Conservation (phyloP, 176 grass and related monocot genomes). For the Calamus simplicifolius region DNA sequence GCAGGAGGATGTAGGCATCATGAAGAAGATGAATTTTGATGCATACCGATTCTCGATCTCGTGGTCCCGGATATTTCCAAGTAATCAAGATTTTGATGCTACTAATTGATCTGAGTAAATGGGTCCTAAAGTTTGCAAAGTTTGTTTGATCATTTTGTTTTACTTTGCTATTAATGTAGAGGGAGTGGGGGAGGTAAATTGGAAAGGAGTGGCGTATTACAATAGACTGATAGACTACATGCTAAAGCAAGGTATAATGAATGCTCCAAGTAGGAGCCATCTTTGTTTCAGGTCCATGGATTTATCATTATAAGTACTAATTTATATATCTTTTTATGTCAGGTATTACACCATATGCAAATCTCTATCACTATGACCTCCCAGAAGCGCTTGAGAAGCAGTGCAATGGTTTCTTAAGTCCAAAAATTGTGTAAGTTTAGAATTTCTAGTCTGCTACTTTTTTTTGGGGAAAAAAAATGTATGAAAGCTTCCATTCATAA, state of each 20-base stretch:
- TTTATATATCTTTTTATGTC: background rate
- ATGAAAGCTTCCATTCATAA: background rate
- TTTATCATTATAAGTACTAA: background rate
- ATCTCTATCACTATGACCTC: constrained; percentile 96
- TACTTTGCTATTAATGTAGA: constrained; percentile 26
- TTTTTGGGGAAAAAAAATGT: background rate
- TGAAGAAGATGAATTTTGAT: constrained; percentile 77
- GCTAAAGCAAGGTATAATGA: constrained; percentile 51
- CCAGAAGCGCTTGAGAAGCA: constrained; percentile 70
- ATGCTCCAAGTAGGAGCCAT: background rate
- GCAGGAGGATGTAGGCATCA: constrained; percentile 76
- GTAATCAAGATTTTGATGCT: constrained; percentile 15
- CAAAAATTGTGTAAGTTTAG: constrained; percentile 62
- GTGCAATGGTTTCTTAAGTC: constrained; percentile 68
- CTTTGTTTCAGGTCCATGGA: background rate
- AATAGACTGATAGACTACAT: constrained; percentile 77
- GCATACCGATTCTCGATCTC: constrained; percentile 67
- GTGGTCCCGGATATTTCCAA: constrained; percentile 77
- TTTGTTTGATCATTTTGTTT: constrained; percentile 1
- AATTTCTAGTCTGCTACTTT: background rate
- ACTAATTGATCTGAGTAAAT: background rate
- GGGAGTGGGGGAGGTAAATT: constrained; percentile 60
- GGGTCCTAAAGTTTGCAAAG: background rate
- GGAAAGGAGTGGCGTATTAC: constrained; percentile 84
- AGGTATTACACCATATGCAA: constrained; percentile 76